phyloP scores from a whole-genome alignment of 1,284 basidiomycete genomes.

The Xanthoconium separans region DNA sequence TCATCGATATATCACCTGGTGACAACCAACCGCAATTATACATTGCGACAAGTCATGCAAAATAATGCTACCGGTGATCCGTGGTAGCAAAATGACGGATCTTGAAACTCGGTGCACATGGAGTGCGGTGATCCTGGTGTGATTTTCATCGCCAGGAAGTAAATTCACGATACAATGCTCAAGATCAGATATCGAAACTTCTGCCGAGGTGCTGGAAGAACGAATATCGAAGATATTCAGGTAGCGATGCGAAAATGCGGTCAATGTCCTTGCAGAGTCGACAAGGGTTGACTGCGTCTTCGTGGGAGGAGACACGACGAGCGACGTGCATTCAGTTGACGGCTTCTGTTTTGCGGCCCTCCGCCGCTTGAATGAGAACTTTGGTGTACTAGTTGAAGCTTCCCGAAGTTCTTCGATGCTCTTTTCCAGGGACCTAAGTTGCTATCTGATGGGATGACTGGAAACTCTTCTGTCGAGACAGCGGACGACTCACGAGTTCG shows the following conservation, averaged over 20 bases:
- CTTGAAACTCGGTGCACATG: conserved; percentile 53
- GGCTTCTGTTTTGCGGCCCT: conserved; percentile 36
- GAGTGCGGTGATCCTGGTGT: conserved; percentile 41
- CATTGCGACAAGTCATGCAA: conserved; percentile 61
- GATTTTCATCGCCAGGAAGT: conserved; percentile 26
- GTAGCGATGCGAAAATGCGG: conserved; percentile 40
- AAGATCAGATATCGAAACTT: conserved; percentile 59
- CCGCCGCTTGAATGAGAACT: conserved; percentile 74
- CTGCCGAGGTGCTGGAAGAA: conserved; percentile 29
- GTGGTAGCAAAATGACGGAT: conserved; percentile 64
- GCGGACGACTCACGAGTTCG: conserved; percentile 52
- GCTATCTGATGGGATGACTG: conserved; percentile 39
- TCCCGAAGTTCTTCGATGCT: conserved; percentile 50
- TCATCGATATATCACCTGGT: conserved; percentile 56
- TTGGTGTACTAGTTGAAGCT: conserved; percentile 48
- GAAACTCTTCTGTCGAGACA: background rate
- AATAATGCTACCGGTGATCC: conserved; percentile 66
- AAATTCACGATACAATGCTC: conserved; percentile 69
- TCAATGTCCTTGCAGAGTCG: conserved; percentile 36
- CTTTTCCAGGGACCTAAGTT: conserved; percentile 58
- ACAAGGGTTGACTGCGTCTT: conserved; percentile 24
- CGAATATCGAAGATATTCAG: conserved; percentile 39
- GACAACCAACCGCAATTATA: conserved; percentile 66
- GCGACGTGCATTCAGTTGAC: conserved; percentile 12
- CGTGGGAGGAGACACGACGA: conserved; percentile 7